Conservation (phyloP, 2,329 filamentous ascomycete species). For the Lachnellula cervina region DNA sequence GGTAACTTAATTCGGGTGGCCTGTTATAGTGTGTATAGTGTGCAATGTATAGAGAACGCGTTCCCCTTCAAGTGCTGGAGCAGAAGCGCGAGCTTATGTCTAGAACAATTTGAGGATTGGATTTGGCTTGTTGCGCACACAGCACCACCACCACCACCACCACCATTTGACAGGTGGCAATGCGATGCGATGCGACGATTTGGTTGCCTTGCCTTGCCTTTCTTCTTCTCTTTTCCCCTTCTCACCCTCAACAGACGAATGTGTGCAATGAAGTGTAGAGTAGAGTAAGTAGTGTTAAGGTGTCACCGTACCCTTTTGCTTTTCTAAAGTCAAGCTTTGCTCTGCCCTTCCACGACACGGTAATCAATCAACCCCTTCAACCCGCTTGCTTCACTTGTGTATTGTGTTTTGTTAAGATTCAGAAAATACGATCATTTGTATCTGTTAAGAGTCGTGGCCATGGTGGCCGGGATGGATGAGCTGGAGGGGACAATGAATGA, state of each 20-base stretch:
- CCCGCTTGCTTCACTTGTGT: conserved; percentile 17
- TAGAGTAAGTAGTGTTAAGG: conserved; percentile 24
- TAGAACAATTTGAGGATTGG: conserved; percentile 11
- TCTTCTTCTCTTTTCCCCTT: conserved; percentile 4
- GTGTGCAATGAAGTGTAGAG: conserved; percentile 16
- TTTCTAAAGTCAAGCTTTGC: conserved; percentile 16
- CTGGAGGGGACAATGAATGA: conserved; percentile 13
- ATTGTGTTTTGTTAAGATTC: conserved; percentile 26
- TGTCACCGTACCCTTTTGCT: conserved; percentile 32
- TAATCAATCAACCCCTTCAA: conserved; percentile 8
- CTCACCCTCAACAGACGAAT: conserved; percentile 15
- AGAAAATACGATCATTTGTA: conserved; percentile 31
- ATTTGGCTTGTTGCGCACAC: neutral
- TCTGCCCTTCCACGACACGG: neutral
- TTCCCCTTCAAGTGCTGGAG: conserved; percentile 4
- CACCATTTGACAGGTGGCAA: no score
- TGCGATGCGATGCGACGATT: no score
- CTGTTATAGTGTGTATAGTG: neutral
- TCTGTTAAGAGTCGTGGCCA: conserved; percentile 27
- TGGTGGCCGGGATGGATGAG: conserved; percentile 17
- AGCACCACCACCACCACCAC: neutral
- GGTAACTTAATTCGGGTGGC: conserved; percentile 6
- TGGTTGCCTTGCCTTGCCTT: neutral
- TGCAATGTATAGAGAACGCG: neutral
- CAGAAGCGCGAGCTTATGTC: conserved; percentile 22